A percentile compares a stretch with the other conserved stretches of the same genome.
Conservation (phyloP, 164 flowering plant genomes). For the Vitis vinifera region DNA sequence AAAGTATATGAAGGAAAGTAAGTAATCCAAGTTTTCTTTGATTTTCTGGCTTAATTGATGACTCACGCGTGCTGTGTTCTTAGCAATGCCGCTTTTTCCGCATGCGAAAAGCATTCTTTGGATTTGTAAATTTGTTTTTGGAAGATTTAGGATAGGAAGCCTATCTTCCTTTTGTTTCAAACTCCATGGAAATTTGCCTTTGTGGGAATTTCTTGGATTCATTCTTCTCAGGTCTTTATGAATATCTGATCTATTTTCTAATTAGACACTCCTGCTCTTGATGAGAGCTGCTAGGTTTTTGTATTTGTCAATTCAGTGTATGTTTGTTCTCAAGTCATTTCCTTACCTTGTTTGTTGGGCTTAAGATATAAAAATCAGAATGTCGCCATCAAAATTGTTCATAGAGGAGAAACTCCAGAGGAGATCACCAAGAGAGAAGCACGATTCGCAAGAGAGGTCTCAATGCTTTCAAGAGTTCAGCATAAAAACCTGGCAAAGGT, state of each 20-base stretch:
- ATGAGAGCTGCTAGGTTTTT: neutral
- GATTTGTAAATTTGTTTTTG: neutral
- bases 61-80: neutral
- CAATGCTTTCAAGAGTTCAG: constrained; percentile 88
- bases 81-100: too few species aligned
- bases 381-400: constrained; percentile 83
- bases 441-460: constrained; percentile 78
- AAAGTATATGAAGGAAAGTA: constrained; percentile 91
- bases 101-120: neutral
- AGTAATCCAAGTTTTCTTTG: constrained; percentile 28
- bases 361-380: constrained; percentile 73
- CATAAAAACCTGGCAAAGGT: constrained; percentile 94
- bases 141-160: neutral
- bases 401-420: constrained; percentile 76
- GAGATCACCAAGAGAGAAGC: constrained; percentile 68
- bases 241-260: neutral
- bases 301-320: neutral
- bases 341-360: neutral
- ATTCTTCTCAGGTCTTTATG: too few species aligned
- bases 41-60: constrained; percentile 1
- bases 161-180: neutral
- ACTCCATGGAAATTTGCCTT: neutral
- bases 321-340: neutral
- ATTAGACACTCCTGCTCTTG: neutral
- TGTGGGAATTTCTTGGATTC: too few species aligned